A percentile compares a stretch with the other conserved stretches of the same genome.
phyloP scores from a whole-genome alignment of 2,329 filamentous ascomycete genomes.

The Colletotrichum navitas region DNA sequence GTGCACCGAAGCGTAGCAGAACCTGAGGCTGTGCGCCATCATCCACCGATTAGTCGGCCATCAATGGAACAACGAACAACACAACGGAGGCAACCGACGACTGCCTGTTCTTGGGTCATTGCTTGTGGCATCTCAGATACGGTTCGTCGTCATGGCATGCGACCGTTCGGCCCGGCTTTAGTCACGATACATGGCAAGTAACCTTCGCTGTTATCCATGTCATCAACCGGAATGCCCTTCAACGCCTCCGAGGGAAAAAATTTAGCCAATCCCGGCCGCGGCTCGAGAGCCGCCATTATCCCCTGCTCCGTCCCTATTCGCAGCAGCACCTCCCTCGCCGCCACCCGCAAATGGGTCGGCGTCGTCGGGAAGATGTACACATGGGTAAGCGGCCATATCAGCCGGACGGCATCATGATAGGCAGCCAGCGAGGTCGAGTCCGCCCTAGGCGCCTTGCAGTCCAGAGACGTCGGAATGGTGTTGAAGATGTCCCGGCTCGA shows the following conservation, averaged over 20 bases:
- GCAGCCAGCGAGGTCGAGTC: constrained; percentile 49
- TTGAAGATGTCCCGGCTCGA: constrained; percentile 50
- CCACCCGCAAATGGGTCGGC: constrained; percentile 47
- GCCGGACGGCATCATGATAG: constrained; percentile 54
- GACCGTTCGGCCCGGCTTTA: not conserved
- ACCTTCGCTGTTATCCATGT: not conserved
- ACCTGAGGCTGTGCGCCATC: not conserved
- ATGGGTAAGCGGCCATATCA: constrained; percentile 55
- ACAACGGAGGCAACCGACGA: not conserved
- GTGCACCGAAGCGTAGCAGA: not conserved
- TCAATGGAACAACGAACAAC: not conserved
- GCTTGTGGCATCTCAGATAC: not conserved
- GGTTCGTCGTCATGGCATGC: not conserved
- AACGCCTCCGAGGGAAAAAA: constrained; percentile 24
- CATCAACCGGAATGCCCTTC: constrained; percentile 21
- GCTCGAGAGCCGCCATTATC: constrained; percentile 52
- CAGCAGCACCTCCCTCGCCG: constrained; percentile 47
- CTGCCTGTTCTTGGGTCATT: not conserved
- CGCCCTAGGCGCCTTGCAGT: constrained; percentile 44
- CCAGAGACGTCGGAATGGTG: constrained; percentile 46
- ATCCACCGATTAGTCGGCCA: not conserved
- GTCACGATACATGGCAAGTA: not conserved
- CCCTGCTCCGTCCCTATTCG: constrained; percentile 54
- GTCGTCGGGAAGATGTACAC: constrained; percentile 49
- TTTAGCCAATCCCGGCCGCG: not conserved